Evolutionary conservation across 768 basidiomycete species (phyloP), one percentile per base, ranked within the genome.

Genomic region (Vararia minispora): DNA sequence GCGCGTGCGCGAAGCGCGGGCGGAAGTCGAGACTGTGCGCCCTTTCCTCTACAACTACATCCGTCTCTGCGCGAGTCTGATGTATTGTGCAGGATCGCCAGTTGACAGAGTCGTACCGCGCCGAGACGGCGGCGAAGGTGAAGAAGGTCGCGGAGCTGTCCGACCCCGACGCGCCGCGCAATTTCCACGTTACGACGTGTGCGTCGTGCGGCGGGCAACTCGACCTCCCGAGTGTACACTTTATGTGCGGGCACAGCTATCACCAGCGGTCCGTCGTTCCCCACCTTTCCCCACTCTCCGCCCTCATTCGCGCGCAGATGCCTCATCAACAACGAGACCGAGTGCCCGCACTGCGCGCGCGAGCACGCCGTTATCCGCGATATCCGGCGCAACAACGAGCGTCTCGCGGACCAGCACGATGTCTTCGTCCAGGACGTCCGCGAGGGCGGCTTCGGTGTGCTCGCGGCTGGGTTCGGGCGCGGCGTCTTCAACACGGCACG

Each of bases 191-290:
- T 43, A 92, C 91, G 6, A 69, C 90, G 28, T 98, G 95, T 58
- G 81, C 92, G 16, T 72, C 79, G 4, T 98, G 95, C 57, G 72
- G 79, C 12, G 87, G 81, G 1, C 87, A 85, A 49, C 74, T 98
- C 43, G 92, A 97, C 55, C 72, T 97, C 8, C 94, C 95, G 0
- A 83, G 76, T 46, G 70, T 98, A 5, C 92, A 98, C 58, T 98
- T 97, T 54, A 95, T 98, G 94, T 99, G 94, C 59, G 79, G 82
- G 51, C 95, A 98, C 55, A 90, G 87, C 44, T 98, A 88, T 63
- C 95, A 99, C 56, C 89, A 94, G 55, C 70, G 91, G 88, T 87
- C 37, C 30, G 60, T 54, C 29, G 13, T 37, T 3, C 16, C n/a
- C 3, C 45, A 16, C 35, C 23, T 12, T 18, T 8, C 9, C 16